Percentiles rank a stretch among this genome's conserved stretches.
Evolutionary conservation across 352 stramenopile genomes (phyloP).

Genomic region (Globisporangium perplexum): DNA sequence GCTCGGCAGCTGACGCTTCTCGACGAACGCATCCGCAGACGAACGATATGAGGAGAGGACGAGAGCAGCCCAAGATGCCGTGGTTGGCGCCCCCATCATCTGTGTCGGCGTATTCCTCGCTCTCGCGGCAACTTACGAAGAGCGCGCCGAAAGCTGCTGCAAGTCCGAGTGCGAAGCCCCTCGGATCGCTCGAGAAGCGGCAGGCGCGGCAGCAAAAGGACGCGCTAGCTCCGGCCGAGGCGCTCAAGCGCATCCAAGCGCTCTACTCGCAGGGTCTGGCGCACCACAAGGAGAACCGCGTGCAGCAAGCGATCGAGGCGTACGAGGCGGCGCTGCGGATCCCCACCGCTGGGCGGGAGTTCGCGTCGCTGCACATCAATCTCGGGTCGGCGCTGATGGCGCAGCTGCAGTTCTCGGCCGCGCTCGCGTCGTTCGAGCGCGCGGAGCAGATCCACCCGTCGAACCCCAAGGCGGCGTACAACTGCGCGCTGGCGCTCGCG

Average conservation of each 20-base stretch:
- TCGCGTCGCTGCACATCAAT: conserved; percentile 66
- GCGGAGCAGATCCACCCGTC: conserved; percentile 44
- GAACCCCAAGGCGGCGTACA: conserved; percentile 59
- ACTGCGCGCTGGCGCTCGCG: conserved; percentile 43
- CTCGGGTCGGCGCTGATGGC: conserved; percentile 48
- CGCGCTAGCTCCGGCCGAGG: conserved; percentile 2
- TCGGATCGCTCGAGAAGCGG: background rate
- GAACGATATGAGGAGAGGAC: background rate
- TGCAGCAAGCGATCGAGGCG: conserved; percentile 35
- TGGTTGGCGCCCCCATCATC: background rate
- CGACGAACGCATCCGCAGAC: background rate
- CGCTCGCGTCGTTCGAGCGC: conserved; percentile 29
- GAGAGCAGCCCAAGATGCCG: background rate
- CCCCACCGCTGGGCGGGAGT: conserved; percentile 23
- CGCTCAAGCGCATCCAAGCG: conserved; percentile 31
- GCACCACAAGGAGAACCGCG: conserved; percentile 44
- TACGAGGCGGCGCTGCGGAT: conserved; percentile 48
- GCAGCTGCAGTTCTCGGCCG: conserved; percentile 27
- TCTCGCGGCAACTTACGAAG: too few species aligned
- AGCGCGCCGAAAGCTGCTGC: background rate
- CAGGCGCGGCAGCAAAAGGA: background rate
- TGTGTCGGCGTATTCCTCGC: background rate
- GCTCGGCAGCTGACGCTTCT: background rate
- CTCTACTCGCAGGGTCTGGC: conserved; percentile 59
- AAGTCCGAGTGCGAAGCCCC: background rate